These are phyloP conservation scores for Omphalea diandra DNA, from an alignment of 441 rosid species.

Conservation along the genomic window DNA sequence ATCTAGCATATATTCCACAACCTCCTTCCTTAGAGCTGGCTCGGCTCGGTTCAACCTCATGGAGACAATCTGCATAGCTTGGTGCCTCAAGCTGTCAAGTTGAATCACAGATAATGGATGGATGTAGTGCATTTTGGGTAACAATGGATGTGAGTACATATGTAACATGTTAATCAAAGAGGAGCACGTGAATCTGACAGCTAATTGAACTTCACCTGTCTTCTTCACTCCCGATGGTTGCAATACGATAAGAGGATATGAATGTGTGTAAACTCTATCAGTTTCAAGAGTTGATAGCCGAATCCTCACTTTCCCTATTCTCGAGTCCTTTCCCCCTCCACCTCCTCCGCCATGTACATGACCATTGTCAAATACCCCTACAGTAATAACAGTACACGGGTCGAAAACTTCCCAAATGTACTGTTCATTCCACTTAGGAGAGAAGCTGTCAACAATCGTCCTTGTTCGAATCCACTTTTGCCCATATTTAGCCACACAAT, in stretches of 20 bases:
- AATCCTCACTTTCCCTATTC: conserved; percentile 87
- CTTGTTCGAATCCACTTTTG: conserved; percentile 94
- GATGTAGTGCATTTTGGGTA: conserved; percentile 90
- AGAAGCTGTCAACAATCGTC: conserved; percentile 69
- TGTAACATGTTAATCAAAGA: conserved; percentile 78
- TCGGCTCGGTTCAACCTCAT: conserved; percentile 81
- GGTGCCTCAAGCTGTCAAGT: conserved; percentile 78
- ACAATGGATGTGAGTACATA: conserved; percentile 76
- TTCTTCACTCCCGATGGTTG: conserved; percentile 76
- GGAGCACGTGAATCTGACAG: conserved; percentile 75
- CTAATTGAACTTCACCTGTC: conserved; percentile 83
- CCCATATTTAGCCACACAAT: conserved; percentile 92
- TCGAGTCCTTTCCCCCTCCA: conserved; percentile 46
- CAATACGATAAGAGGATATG: conserved; percentile 76
- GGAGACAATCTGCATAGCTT: conserved; percentile 84
- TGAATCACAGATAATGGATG: conserved; percentile 82
- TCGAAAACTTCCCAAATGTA: conserved; percentile 97
- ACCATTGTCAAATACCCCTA: conserved; percentile 83
- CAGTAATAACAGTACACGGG: conserved; percentile 79
- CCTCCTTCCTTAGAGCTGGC: conserved; percentile 81
- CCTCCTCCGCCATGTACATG: conserved; percentile 48
- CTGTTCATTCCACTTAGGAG: conserved; percentile 91
- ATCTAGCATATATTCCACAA: conserved; percentile 90
- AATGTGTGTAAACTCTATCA: conserved; percentile 86
- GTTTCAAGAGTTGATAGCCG: conserved; percentile 87